Evolutionary conservation across 352 stramenopile genomes (phyloP).

Genomic region (Hyaloperonospora brassicae): DNA sequence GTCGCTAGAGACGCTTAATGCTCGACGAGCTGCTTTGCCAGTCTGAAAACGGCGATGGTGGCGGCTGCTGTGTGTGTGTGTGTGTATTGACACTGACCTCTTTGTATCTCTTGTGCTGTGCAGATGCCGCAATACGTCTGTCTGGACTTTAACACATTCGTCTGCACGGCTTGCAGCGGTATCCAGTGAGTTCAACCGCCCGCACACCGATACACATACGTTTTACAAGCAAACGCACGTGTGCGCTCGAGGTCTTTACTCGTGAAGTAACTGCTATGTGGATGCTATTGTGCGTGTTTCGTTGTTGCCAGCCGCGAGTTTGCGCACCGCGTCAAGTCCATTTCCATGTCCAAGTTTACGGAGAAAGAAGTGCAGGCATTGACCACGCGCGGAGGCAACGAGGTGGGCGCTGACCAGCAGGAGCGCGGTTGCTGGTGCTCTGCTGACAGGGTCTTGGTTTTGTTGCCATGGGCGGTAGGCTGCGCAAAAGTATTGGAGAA

Average conservation of each 20-base stretch:
- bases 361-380: slow-evolving; percentile 87
- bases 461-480: slow-evolving; percentile 28
- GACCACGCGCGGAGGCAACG: slow-evolving; percentile 84
- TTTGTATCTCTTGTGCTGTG: not conserved
- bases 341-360: slow-evolving; percentile 91
- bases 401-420: slow-evolving; percentile 30
- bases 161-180: slow-evolving; percentile 90
- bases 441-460: slow-evolving; percentile 1
- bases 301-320: slow-evolving; percentile 71
- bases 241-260: not conserved
- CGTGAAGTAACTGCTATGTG: slow-evolving; percentile 1
- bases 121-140: slow-evolving; percentile 90
- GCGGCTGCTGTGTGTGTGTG: not conserved
- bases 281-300: not conserved
- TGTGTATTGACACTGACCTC: slow-evolving; percentile 7
- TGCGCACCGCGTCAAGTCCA: slow-evolving; percentile 89
- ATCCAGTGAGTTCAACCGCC: slow-evolving; percentile 73
- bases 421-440: not conserved
- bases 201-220: not conserved
- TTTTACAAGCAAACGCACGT: not conserved
- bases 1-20: slow-evolving; percentile 18
- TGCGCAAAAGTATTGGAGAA: slow-evolving; percentile 79
- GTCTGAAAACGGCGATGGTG: too few species aligned
- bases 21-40: too few species aligned
- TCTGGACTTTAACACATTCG: slow-evolving; percentile 90